Evolutionary conservation across 2,329 filamentous ascomycete genomes (phyloP), one percentile per base, ranked within the genome.

Genomic region (Penicillium sp.): DNA sequence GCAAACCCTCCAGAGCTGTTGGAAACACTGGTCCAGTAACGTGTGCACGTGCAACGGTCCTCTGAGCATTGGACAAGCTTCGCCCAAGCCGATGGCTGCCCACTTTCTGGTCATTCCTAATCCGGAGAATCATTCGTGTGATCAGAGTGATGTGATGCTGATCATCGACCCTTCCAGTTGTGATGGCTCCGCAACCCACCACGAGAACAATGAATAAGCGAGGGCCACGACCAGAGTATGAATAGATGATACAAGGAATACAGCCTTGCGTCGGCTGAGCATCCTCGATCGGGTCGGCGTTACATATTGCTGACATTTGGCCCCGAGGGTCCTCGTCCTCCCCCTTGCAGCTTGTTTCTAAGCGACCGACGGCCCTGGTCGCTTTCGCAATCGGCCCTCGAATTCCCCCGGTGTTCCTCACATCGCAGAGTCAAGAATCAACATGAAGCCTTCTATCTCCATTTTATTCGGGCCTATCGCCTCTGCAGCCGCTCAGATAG

Each of bases 381-480:
- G 21, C n/a, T 56, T n/a, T 46, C 29, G 49, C 45, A 45, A 29
- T 45, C 35, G n/a, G 51, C 29, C 26, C 48, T 56, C 45, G 29
- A 54, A 48, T 57, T 45, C 30, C 26, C 30, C 21, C 29, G 29
- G 23, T 9, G 23, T 8, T 29, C 7, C 26, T 29, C 17, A 54
- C 7, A 23, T 29, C 7, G n/a, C 31, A 35, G 7, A 38, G 19
- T 31, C 19, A 26, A 11, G 31, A 30, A 19, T 19, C 80, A 86
- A 71, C 81, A 87, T 74, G 82, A 84, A 69, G 82, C 81, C 77
- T 81, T 65, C 68, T 30, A 55, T 71, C 50, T 56, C 67, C 47
- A 62, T 67, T 46, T 52, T 75, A 53, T 67, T 76, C 49, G 66
- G 65, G 11, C 63, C 61, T 35, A 71, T 68, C 51, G 58, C 71